Base-by-base conservation (phyloP, 768 basidiomycete genomes). In the Lactarius hatsudake region DNA sequence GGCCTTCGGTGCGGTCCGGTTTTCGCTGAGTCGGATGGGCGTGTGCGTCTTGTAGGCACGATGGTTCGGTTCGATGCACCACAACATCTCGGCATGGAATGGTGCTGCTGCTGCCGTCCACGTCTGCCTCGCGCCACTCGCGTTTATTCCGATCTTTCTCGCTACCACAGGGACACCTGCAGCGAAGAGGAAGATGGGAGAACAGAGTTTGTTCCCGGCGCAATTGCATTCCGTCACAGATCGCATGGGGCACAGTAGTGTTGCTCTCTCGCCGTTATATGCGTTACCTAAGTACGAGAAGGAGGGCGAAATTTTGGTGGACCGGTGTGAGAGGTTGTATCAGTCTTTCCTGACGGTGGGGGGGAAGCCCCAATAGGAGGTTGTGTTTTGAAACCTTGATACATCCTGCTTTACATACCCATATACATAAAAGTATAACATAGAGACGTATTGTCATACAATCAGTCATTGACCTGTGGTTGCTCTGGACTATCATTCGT, bases 71-170 rank as follows among this genome's bases (percentile, higher is more conserved):
- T 93, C 91, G 3, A 79, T 80, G 1, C 78, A 89, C 72, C 90
- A 91, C 71, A 78, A 86, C 17, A 89, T 92, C 58, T 71, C 74
- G 0, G 74, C 86, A 8, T 84, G 81, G 77, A 87, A 87, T 72
- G 87, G 87, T 12, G 88, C 92, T 4, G 78, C 90, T 66, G 82
- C 89, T 8, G 81, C 85, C 1, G 85, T 88, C 6, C 84, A 93
- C 74, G 74, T 89, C n/a, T 78, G 83, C 0, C 83, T 94, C n/a
- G 83, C 83, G 18, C 84, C 87, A 3, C 69, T 87, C 0, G 71
- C 77, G 26, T 82, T 80, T 71, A 75, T 90, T 67, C 81, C 86
- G 26, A n/a, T 70, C 68, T 72, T 79, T 28, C 23, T 68, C 7
- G 62, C 57, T 48, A 62, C 57, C 15, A 61, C 42, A 2, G 45